A percentile compares a stretch with the other conserved stretches of the same genome.
Evolutionary conservation across 768 basidiomycete genomes (phyloP).

Genomic region (Tulasnella sp.): DNA sequence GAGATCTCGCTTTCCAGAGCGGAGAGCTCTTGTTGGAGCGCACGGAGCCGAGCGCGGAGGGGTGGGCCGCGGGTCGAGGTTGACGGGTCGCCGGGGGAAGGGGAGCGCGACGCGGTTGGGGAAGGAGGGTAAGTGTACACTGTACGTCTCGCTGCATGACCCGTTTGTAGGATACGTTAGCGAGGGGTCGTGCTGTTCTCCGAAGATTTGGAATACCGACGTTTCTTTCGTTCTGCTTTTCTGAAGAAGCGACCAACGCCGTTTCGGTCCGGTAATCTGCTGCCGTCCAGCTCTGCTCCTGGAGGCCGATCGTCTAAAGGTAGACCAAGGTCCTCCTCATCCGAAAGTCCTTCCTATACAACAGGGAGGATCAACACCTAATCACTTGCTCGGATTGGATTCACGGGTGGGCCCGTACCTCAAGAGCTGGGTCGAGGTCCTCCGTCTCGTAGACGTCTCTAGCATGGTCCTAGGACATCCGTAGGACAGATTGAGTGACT

Average conservation of each 20-base stretch:
- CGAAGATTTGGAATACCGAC: conserved; percentile 24
- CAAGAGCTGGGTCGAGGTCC: conserved; percentile 47
- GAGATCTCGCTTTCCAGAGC: conserved; percentile 75
- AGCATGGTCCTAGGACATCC: conserved; percentile 74
- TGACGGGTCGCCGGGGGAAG: conserved; percentile 25
- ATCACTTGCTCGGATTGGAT: neutral
- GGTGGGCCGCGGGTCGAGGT: conserved; percentile 24
- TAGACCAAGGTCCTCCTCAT: conserved; percentile 25
- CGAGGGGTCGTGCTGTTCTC: neutral
- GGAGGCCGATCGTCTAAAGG: conserved; percentile 26
- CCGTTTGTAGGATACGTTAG: neutral
- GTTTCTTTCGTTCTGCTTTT: conserved; percentile 53
- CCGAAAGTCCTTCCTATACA: conserved; percentile 17
- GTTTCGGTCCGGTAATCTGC: conserved; percentile 48
- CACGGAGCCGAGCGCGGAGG: conserved; percentile 38
- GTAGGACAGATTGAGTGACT: neutral
- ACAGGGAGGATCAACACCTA: conserved; percentile 24
- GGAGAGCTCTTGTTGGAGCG: conserved; percentile 64
- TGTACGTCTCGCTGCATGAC: conserved; percentile 28
- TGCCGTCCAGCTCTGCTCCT: conserved; percentile 59
- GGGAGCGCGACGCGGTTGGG: conserved; percentile 30
- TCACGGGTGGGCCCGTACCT: conserved; percentile 35
- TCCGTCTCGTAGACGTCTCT: conserved; percentile 90
- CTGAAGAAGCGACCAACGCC: conserved; percentile 60
- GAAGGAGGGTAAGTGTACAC: conserved; percentile 56